A percentile compares a stretch with the other conserved stretches of the same genome.
Evolutionary conservation across 441 rosid species (phyloP).

Genomic region (Metrosideros polymorpha): DNA sequence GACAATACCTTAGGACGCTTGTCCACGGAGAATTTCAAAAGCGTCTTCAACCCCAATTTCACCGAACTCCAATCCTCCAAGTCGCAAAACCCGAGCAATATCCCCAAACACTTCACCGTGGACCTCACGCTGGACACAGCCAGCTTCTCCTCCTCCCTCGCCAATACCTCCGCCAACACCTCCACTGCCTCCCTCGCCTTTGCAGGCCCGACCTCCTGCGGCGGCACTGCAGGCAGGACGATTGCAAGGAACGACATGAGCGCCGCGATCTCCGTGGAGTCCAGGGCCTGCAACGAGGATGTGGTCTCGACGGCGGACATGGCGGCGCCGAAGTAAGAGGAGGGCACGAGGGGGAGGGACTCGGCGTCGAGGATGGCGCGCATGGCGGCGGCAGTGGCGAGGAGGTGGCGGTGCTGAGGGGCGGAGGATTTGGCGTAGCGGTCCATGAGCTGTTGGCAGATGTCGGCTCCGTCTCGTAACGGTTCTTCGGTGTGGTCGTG

Average conservation of each 20-base stretch:
- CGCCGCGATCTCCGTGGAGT: slow-evolving; percentile 59
- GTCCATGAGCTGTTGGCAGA: slow-evolving; percentile 80
- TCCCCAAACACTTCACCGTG: slow-evolving; percentile 74
- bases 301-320: slow-evolving; percentile 39
- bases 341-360: slow-evolving; percentile 44
- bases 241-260: slow-evolving; percentile 59
- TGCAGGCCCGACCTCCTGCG: slow-evolving; percentile 26
- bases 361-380: slow-evolving; percentile 71
- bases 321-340: slow-evolving; percentile 76
- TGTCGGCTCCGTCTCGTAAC: slow-evolving; percentile 20
- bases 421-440: slow-evolving; percentile 84
- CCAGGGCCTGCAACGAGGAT: slow-evolving; percentile 17
- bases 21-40: slow-evolving; percentile 59
- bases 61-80: slow-evolving; percentile 64
- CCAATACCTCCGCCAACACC: slow-evolving; percentile 39
- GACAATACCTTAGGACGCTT: slow-evolving; percentile 78
- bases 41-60: slow-evolving; percentile 38
- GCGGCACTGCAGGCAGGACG: slow-evolving; percentile 41
- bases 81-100: slow-evolving; percentile 49
- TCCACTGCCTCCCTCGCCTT: slow-evolving; percentile 65
- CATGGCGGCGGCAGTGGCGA: slow-evolving; percentile 83
- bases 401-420: slow-evolving; percentile 78
- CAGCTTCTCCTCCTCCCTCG: slow-evolving; percentile 25
- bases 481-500: background rate
- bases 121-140: slow-evolving; percentile 65